These are phyloP conservation scores for Cladophialophora psammophila DNA, from an alignment of 2,329 filamentous ascomycete genomes.

Conservation along the genomic window DNA sequence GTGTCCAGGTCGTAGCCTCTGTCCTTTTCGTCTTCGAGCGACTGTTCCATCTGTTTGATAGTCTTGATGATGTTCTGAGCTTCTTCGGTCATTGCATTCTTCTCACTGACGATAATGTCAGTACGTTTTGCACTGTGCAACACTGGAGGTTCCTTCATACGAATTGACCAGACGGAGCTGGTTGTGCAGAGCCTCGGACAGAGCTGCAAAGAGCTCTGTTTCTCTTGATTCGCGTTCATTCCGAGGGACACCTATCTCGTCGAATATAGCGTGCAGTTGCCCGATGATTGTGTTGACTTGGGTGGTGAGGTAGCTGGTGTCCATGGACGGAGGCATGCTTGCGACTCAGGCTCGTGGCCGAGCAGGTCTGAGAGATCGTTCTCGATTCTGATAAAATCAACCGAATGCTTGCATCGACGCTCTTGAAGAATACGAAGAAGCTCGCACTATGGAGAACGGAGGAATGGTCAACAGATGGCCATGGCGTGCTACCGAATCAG, in stretches of 20 bases:
- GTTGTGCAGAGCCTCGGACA: constrained; percentile 90
- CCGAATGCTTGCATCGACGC: background rate
- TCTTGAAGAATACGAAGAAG: constrained; percentile 13
- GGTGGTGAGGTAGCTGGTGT: constrained; percentile 89
- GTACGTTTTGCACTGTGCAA: constrained; percentile 7
- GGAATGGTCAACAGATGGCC: constrained; percentile 35
- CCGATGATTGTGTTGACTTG: constrained; percentile 94
- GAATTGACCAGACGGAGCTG: constrained; percentile 83
- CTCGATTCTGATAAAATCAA: constrained; percentile 10
- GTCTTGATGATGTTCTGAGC: constrained; percentile 82
- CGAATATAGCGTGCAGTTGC: constrained; percentile 92
- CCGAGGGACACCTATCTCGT: constrained; percentile 93
- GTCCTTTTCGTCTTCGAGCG: constrained; percentile 77
- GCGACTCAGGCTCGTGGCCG: constrained; percentile 32
- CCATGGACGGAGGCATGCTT: constrained; percentile 63
- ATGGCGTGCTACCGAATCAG: constrained; percentile 34
- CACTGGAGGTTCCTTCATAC: constrained; percentile 49
- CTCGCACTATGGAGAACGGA: constrained; percentile 20
- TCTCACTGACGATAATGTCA: constrained; percentile 65
- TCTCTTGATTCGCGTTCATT: constrained; percentile 93
- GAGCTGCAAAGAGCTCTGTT: constrained; percentile 88
- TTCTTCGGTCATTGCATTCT: constrained; percentile 88
- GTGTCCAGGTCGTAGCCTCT: constrained; percentile 70
- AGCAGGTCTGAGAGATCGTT: constrained; percentile 23
- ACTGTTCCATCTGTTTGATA: constrained; percentile 92